phyloP scores from a whole-genome alignment of 805 yeast genomes.

The Candida dendrica region DNA sequence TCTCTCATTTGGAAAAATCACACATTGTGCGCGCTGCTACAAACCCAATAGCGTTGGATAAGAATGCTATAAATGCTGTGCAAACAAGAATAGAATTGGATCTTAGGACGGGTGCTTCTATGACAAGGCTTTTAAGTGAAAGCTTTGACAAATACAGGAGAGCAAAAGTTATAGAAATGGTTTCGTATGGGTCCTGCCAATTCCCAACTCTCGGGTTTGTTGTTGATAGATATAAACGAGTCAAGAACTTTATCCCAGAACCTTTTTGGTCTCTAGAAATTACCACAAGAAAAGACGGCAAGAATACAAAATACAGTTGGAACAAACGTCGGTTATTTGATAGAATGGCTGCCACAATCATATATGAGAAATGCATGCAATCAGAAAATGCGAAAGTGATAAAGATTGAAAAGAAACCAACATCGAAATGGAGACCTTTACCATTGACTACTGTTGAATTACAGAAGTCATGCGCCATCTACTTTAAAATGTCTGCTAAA shows the following conservation, averaged over 20 bases:
- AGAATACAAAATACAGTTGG: slow-evolving; percentile 56
- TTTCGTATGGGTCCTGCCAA: slow-evolving; percentile 90
- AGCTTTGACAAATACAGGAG: slow-evolving; percentile 28
- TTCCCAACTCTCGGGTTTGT: slow-evolving; percentile 96
- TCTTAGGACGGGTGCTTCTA: slow-evolving; percentile 79
- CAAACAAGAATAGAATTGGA: slow-evolving; percentile 82
- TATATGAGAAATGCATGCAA: slow-evolving; percentile 64
- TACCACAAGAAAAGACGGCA: slow-evolving; percentile 35
- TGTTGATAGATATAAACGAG: slow-evolving; percentile 81
- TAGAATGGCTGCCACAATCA: slow-evolving; percentile 48
- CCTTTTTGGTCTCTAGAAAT: slow-evolving; percentile 71
- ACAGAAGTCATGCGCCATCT: slow-evolving; percentile 77
- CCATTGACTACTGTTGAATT: slow-evolving; percentile 93
- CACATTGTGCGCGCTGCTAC: slow-evolving; percentile 75
- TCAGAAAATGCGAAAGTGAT: slow-evolving; percentile 43
- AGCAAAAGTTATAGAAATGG: slow-evolving; percentile 11
- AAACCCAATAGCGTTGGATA: slow-evolving; percentile 56
- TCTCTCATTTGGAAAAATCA: slow-evolving; percentile 74
- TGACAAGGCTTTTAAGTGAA: slow-evolving; percentile 73
- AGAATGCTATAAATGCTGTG: slow-evolving; percentile 75
- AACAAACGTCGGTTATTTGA: slow-evolving; percentile 67
- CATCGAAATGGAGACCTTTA: slow-evolving; percentile 72
- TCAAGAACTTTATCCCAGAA: slow-evolving; percentile 66
- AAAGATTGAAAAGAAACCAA: slow-evolving; percentile 49
- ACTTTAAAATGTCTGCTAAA: slow-evolving; percentile 74